These are phyloP conservation scores for Russula olivacea DNA, from an alignment of 768 basidiomycete species.

Conservation along the genomic window DNA sequence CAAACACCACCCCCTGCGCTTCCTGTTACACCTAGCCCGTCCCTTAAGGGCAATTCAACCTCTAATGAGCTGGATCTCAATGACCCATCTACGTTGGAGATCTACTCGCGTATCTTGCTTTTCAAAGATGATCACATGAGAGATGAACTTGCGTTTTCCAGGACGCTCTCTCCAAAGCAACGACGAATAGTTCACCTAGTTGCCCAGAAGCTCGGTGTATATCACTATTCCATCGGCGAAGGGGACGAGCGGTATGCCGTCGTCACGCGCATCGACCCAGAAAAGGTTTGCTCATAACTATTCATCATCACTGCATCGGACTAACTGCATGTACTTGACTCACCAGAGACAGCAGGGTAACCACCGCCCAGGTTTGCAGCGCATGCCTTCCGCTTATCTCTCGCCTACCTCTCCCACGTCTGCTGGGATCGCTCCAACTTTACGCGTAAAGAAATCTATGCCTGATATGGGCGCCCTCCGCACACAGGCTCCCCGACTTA, in stretches of 20 bases:
- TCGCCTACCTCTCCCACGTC: conserved; percentile 43
- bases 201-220: conserved; percentile 93
- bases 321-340: background rate
- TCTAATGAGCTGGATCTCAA: conserved; percentile 86
- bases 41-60: conserved; percentile 50
- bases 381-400: conserved; percentile 77
- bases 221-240: conserved; percentile 89
- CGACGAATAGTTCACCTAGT: conserved; percentile 91
- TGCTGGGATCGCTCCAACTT: conserved; percentile 42
- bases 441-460: conserved; percentile 97
- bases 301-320: background rate
- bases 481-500: conserved; percentile 70
- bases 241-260: conserved; percentile 92
- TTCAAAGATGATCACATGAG: conserved; percentile 99
- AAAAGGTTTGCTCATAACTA: conserved; percentile 49
- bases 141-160: conserved; percentile 95
- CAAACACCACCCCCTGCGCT: conserved; percentile 49
- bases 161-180: conserved; percentile 77
- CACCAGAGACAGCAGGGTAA: conserved; percentile 37
- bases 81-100: conserved; percentile 91
- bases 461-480: conserved; percentile 92
- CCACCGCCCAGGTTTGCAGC: conserved; percentile 56
- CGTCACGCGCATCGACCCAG: conserved; percentile 84
- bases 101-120: conserved; percentile 91
- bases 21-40: conserved; percentile 48